Evolutionary conservation across 768 basidiomycete species (phyloP).

Genomic region (Crassisporium funariophilum): DNA sequence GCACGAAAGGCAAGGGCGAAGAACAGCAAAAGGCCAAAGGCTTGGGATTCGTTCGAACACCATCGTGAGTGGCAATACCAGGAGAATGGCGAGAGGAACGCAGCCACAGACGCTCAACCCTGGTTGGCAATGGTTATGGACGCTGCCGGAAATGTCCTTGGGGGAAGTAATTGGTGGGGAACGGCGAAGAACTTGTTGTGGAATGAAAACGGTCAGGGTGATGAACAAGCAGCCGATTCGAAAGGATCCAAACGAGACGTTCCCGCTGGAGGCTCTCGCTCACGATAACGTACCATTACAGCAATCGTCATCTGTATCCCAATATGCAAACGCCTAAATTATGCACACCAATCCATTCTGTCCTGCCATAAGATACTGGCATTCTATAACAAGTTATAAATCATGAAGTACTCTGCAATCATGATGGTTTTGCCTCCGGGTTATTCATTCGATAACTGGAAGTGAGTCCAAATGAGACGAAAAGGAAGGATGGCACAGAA

Average conservation of each 20-base stretch:
- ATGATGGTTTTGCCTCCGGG: constrained; percentile 34
- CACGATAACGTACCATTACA: constrained; percentile 22
- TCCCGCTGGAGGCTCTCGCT: constrained; percentile 26
- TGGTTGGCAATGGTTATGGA: constrained; percentile 14
- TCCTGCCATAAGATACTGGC: too few species aligned
- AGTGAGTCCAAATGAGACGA: neutral
- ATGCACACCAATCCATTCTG: too few species aligned
- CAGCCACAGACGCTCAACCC: constrained; percentile 14
- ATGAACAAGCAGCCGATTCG: neutral
- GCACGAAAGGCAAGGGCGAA: constrained; percentile 20
- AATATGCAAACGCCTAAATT: too few species aligned
- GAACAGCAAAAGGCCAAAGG: constrained; percentile 47
- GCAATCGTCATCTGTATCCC: too few species aligned
- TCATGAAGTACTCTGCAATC: constrained; percentile 1
- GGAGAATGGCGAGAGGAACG: constrained; percentile 7
- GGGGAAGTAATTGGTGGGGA: constrained; percentile 19
- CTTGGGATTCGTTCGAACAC: constrained; percentile 69
- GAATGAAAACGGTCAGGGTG: neutral
- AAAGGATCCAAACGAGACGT: neutral
- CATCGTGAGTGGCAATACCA: constrained; percentile 64
- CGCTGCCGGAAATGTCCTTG: constrained; percentile 17
- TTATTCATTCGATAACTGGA: constrained; percentile 39
- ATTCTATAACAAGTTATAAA: too few species aligned
- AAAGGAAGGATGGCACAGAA: neutral
- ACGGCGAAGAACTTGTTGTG: constrained; percentile 2